Evolutionary conservation across 345 rosid species (phyloP).

Genomic region (Luvunga scandens): DNA sequence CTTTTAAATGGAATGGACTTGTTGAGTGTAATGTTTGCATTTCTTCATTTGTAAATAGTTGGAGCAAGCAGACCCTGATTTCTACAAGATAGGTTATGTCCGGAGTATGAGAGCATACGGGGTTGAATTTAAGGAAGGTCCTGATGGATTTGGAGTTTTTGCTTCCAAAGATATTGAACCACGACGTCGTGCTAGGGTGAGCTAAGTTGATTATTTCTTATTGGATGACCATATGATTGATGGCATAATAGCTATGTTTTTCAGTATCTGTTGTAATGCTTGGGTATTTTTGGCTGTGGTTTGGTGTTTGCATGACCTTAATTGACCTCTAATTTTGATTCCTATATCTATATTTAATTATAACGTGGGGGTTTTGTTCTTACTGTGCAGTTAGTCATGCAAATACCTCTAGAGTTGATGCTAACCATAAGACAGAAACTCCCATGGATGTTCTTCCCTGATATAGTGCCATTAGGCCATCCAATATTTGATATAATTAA

Average conservation of each 20-base stretch:
- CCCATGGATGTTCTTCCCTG: slow-evolving; percentile 99
- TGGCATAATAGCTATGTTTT: neutral
- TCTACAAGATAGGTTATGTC: slow-evolving; percentile 86
- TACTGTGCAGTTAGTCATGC: slow-evolving; percentile 73
- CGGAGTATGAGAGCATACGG: slow-evolving; percentile 90
- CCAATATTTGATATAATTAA: slow-evolving; percentile 91
- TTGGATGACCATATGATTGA: slow-evolving; percentile 1
- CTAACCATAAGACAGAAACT: slow-evolving; percentile 76
- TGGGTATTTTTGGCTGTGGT: neutral
- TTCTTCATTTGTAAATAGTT: neutral
- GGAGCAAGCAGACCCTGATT: slow-evolving; percentile 89
- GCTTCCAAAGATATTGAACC: slow-evolving; percentile 91
- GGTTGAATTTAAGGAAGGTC: slow-evolving; percentile 83
- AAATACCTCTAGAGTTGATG: slow-evolving; percentile 92
- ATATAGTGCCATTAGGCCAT: slow-evolving; percentile 84
- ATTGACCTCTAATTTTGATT: neutral
- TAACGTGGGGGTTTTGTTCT: slow-evolving; percentile 4
- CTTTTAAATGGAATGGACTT: neutral
- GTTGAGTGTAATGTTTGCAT: neutral
- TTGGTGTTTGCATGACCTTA: neutral
- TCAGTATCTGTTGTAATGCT: neutral
- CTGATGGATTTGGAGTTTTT: slow-evolving; percentile 85
- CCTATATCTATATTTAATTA: neutral
- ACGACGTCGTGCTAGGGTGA: slow-evolving; percentile 81
- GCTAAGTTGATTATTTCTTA: slow-evolving; percentile 15